Base-by-base conservation (phyloP, 305 asterid genomes). In the Lippia alba region DNA sequence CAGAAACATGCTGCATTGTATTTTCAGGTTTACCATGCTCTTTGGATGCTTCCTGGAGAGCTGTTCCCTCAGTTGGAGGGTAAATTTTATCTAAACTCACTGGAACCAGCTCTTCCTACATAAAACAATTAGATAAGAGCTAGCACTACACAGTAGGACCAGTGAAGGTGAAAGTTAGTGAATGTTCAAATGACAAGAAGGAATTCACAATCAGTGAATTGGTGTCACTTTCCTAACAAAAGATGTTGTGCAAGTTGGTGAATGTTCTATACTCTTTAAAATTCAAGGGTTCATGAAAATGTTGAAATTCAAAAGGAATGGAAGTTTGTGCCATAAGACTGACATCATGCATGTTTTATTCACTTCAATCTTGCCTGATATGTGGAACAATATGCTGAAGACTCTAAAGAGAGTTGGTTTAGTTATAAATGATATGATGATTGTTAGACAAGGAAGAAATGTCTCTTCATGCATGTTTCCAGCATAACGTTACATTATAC, bases 31-130 rank as follows among this genome's bases (percentile, higher is more conserved):
- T 24, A 24, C 30, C 30, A 24, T 24, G 30, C 30, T 24, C 30
- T 24, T 24, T 24, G 30, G 30, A 24, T 24, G 30, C 30, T 24
- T 50, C 69, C 67, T 67, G 75, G 9, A 59, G 78, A 57, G 71
- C 74, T 84, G 75, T 81, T 67, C 70, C 78, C 64, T 74, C 82
- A 64, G 75, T 74, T 58, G 78, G 86, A 62, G 55, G 73, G 75
- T 66, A 60, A 76, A 67, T 78, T 74, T 66, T 71, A 51, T 74
- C 64, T 71, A 83, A 70, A 70, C 74, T 69, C 71, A 34, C 81
- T 66, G 78, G 75, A 71, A 48, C 67, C 62, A 75, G 79, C 75
- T 80, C 91, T 44, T 80, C 92, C 98, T 93, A 77, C 61, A 83
- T 40, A 56, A 72, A 75, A 46, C 62, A 57, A 15, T 66, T 67